Base-by-base conservation (phyloP, 306 rosid genomes). In the Medicago truncatula region DNA sequence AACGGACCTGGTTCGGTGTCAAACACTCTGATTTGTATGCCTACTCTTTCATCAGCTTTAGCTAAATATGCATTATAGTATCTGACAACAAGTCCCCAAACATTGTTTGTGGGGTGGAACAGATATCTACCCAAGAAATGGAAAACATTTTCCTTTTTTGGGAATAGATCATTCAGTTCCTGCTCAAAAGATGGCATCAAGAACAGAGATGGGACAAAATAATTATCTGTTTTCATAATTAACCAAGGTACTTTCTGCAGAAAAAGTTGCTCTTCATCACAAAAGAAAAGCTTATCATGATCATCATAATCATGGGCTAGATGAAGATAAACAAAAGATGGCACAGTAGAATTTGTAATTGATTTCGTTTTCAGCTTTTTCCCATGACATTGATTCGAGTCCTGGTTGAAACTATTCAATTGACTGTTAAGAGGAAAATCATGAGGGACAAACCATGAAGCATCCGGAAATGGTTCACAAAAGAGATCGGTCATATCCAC, bases 141-240 rank as follows among this genome's bases (percentile, higher is more conserved):
- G 25, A 62, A 62, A 62, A 62, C 68, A 7, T 34, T 62, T n/a
- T 62, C 68, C 44, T 62, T 62, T 12, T 62, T 36, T 36, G 68
- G 68, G 8, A 62, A 62, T 13, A 62, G 68, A 62, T 62, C 14
- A 62, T 16, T 62, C 46, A 62, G 44, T 17, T 62, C 68, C 46
- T 34, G 68, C 46, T 62, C 68, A n/a, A 62, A 62, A 62, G 68
- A 62, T 4, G 68, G 68, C 68, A 62, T 62, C 68, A 62, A 62
- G 21, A 62, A 62, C 23, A 62, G 23, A 34, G 68, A 62, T 0
- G 68, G 46, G 21, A 62, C 13, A 9, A 62, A 62, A 20, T 34
- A 62, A 62, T 62, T 62, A 62, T 62, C 68, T 8, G 68, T 62
- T 62, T 16, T 62, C 68, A 62, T 62, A 0, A 36, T 36, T 36